Evolutionary conservation across 768 basidiomycete species (phyloP), one percentile per base, ranked within the genome.

Genomic region (Macrolepiota dolichaula): DNA sequence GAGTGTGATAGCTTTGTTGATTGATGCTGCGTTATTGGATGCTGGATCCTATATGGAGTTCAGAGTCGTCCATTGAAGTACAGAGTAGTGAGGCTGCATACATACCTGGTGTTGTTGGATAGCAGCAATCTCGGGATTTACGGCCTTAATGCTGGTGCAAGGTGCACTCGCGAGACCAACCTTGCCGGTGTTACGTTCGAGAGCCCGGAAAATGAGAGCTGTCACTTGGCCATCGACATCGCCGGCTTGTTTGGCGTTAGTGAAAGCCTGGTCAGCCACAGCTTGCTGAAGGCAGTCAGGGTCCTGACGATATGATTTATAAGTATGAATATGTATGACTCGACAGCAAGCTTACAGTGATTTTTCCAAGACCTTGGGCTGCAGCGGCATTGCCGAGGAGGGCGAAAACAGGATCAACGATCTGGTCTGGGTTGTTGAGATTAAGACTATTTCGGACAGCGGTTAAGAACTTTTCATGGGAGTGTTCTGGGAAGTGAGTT

Each of bases 381-480:
- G 85, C 88, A n/a, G 86, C 87, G 17, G 84, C 85, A 65, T 86
- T 79, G 13, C 86, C 87, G 25, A 89, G 76, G 25, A 88, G 81
- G 59, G 77, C 85, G 63, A 87, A 86, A 50, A 87, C 83, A 24
- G 85, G 76, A 65, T 89, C 87, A n/a, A 69, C 66, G 65, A 88
- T 86, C 17, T 72, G 70, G 58, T 77, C 73, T 3, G 87, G 86
- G 69, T 89, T 89, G 76, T 87, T 83, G 61, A 78, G 65, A 35
- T 69, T 69, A 56, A 87, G 75, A 55, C 72, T 77, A 10, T 75
- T 66, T 44, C 79, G 76, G 49, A 87, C 84, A 58, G 81, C 71
- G 4, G 77, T 79, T 62, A 88, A 72, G 70, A 85, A 79, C 56
- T 73, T 71, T 67, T 87, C 81, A 69, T 89, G 87, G 12, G 85